Conservation (phyloP, 805 yeast genomes). For the Pichia gijzeniarum region DNA sequence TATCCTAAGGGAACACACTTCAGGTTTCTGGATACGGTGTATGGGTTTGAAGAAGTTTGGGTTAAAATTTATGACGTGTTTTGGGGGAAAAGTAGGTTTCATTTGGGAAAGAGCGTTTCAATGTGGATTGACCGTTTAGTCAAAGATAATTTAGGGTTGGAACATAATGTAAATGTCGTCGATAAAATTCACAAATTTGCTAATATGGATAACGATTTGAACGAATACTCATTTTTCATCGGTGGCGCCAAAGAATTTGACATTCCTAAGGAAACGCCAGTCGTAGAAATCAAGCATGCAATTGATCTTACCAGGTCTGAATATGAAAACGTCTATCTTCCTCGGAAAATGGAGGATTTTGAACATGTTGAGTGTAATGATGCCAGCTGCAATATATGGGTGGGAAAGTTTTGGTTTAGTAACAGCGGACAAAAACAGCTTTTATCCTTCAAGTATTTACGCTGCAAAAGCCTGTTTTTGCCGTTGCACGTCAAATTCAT, state of each 20-base stretch:
- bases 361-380: too few species aligned
- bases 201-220: neutral
- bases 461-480: too few species aligned
- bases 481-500: too few species aligned
- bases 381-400: too few species aligned
- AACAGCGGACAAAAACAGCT: too few species aligned
- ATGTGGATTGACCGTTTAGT: neutral
- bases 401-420: too few species aligned
- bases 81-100: neutral
- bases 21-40: constrained; percentile 8
- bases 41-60: constrained; percentile 23
- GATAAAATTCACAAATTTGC: constrained; percentile 1
- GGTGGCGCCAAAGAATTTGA: neutral
- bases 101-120: neutral
- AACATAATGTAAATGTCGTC: constrained; percentile 6
- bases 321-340: constrained; percentile 5
- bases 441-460: too few species aligned
- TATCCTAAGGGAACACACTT: constrained; percentile 18
- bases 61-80: constrained; percentile 7
- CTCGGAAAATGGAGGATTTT: neutral
- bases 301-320: constrained; percentile 13
- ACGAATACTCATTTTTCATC: constrained; percentile 1
- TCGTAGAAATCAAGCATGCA: constrained; percentile 10
- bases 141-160: neutral
- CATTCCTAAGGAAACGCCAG: neutral